Conservation (phyloP, 1,139 yeast species). For the Arxiozyma heterogenica region DNA sequence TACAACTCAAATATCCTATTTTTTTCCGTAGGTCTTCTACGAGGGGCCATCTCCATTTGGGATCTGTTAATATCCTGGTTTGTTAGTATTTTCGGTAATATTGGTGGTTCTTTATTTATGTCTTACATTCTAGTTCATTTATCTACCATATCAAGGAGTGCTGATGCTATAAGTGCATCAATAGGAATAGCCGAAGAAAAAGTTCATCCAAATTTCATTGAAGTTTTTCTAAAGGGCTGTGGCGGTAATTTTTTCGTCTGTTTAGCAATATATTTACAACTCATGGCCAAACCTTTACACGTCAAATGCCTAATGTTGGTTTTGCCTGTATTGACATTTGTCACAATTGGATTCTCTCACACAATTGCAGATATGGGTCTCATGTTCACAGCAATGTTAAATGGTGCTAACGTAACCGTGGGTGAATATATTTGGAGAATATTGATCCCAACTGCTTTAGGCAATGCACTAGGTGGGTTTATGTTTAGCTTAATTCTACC, state of each 20-base stretch:
- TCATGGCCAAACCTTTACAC: conserved; percentile 73
- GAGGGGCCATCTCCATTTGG: conserved; percentile 58
- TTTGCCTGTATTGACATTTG: conserved; percentile 66
- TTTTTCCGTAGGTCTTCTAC: conserved; percentile 55
- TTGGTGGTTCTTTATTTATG: conserved; percentile 56
- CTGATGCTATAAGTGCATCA: conserved; percentile 37
- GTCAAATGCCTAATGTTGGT: conserved; percentile 59
- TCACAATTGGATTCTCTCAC: conserved; percentile 65
- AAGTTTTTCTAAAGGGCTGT: conserved; percentile 54
- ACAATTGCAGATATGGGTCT: conserved; percentile 74
- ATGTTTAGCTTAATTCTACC: conserved; percentile 54
- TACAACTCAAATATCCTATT: conserved; percentile 65
- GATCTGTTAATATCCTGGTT: conserved; percentile 60
- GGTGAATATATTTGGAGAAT: conserved; percentile 64
- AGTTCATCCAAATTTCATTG: conserved; percentile 40
- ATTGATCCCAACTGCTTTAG: conserved; percentile 56
- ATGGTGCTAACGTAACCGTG: conserved; percentile 53
- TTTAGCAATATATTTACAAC: conserved; percentile 63
- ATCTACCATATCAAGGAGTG: conserved; percentile 38
- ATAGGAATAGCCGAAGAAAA: conserved; percentile 40
- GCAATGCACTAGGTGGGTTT: conserved; percentile 64
- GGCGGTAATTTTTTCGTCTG: conserved; percentile 74
- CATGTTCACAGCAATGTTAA: conserved; percentile 55
- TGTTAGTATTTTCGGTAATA: conserved; percentile 58
- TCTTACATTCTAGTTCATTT: conserved; percentile 52